Conservation (phyloP, 108 stramenopile species). For the Stephanodiscus triporus region DNA sequence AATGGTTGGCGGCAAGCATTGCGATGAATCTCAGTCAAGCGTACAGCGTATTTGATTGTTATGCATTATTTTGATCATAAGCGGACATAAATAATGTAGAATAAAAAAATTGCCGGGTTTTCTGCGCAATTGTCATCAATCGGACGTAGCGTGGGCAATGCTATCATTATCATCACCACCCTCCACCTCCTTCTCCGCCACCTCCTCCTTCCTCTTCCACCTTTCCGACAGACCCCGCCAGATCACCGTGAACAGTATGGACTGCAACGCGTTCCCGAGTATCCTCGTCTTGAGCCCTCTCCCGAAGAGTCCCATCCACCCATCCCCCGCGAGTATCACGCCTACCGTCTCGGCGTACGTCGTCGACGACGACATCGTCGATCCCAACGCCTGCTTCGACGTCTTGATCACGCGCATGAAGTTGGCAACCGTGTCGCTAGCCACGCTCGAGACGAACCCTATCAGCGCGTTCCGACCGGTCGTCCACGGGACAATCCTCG, state of each 20-base stretch:
- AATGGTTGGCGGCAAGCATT: too few species aligned
- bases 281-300: conserved; percentile 78
- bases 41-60: too few species aligned
- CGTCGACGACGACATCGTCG: conserved; percentile 42
- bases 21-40: too few species aligned
- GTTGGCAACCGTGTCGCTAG: conserved; percentile 81
- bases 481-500: conserved; percentile 36
- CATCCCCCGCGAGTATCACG: conserved; percentile 82
- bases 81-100: too few species aligned
- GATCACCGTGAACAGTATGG: conserved; percentile 78
- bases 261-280: conserved; percentile 83
- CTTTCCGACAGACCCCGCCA: conserved; percentile 82
- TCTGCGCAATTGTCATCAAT: neutral
- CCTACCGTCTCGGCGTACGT: conserved; percentile 70
- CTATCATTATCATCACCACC: neutral
- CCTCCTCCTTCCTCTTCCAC: conserved; percentile 23
- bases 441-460: conserved; percentile 77
- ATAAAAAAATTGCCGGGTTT: too few species aligned
- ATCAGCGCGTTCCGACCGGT: conserved; percentile 72
- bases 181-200: neutral
- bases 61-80: too few species aligned
- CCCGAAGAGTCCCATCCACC: conserved; percentile 86
- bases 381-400: conserved; percentile 78
- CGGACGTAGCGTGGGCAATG: too few species aligned
- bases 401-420: conserved; percentile 87